Conservation (phyloP, 306 rosid genomes). For the Dryas alaskensis region DNA sequence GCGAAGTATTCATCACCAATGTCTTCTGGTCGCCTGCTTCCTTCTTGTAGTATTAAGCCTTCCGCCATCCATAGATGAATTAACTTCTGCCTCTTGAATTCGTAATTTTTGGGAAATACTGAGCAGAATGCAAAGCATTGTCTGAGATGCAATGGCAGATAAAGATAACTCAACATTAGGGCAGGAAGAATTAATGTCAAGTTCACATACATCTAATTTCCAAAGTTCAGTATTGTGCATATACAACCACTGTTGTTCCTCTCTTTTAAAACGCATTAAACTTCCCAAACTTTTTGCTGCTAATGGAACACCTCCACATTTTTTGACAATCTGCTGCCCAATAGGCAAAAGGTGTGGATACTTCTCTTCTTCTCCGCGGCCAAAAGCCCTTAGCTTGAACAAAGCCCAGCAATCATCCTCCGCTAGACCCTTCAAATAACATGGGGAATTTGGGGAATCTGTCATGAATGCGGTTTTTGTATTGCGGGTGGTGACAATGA, state of each 20-base stretch:
- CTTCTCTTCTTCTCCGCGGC: background rate
- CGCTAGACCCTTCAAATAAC: background rate
- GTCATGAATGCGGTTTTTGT: background rate
- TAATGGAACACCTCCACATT: constrained; percentile 19
- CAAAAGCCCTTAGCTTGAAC: constrained; percentile 18
- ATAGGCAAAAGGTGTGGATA: background rate
- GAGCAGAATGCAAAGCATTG: constrained; percentile 24
- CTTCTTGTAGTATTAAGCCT: constrained; percentile 8
- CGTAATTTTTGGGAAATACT: constrained; percentile 6
- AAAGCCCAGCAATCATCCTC: constrained; percentile 12
- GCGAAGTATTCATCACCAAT: constrained; percentile 9
- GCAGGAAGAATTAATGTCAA: constrained; percentile 4
- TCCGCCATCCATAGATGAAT: constrained; percentile 21
- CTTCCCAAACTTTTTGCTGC: constrained; percentile 25
- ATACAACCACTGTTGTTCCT: background rate
- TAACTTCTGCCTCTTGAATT: background rate
- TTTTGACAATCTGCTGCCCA: constrained; percentile 13
- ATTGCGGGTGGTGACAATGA: constrained; percentile 4
- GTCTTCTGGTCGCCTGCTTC: constrained; percentile 15
- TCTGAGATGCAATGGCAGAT: background rate
- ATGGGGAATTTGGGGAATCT: background rate
- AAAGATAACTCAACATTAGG: constrained; percentile 14
- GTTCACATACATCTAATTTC: background rate
- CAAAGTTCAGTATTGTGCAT: constrained; percentile 15
- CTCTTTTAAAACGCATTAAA: background rate